Base-by-base conservation (phyloP, 192 early-diverging fungal species). In the Coemansia sp. region DNA sequence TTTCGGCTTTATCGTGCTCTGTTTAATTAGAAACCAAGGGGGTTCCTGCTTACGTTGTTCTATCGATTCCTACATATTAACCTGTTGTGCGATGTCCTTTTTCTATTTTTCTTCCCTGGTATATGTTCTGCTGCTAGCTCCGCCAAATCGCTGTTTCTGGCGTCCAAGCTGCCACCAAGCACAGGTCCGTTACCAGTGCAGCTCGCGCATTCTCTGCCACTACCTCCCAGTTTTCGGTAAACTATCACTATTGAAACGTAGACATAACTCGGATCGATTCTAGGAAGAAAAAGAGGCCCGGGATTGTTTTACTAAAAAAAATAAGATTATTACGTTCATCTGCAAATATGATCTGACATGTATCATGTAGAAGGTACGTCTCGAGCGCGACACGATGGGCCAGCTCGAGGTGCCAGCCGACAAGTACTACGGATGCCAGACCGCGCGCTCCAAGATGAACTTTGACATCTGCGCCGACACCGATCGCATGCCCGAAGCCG, bases 351-450 rank as follows among this genome's bases (percentile, higher is more conserved):
- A 25, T 23, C 25, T 21, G 46, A 5, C 13, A 43, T 65, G 26
- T 42, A 53, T 20, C 51, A 26, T 63, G 52, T 78, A 80, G 75
- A 77, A 82, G 75, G 63, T 70, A 23, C 89, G 92, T 80, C 59
- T 84, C 53, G 92, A 93, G 79, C 85, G 83, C 58, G 92, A 99
- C 77, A 94, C 95, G 55, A 93, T 99, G 83, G 97, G 97, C 52
- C 91, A 93, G 71, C 84, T 99, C 57, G 84, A 97, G 68, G 97
- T 99, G 20, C 97, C 97, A 25, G 85, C 93, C 21, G 93, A 97
- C 83, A 88, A 88, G 74, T 98, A 97, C 88, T 99, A 94, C 89
- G 97, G 95, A 57, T 93, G 93, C 52, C 97, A 99, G 83, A 97
- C 97, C 29, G 93, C 95, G 74, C 88, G 97, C 58, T 97, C 95